Evolutionary conservation across 139 green algal genomes (phyloP).

Genomic region (Micractinium sp.): DNA sequence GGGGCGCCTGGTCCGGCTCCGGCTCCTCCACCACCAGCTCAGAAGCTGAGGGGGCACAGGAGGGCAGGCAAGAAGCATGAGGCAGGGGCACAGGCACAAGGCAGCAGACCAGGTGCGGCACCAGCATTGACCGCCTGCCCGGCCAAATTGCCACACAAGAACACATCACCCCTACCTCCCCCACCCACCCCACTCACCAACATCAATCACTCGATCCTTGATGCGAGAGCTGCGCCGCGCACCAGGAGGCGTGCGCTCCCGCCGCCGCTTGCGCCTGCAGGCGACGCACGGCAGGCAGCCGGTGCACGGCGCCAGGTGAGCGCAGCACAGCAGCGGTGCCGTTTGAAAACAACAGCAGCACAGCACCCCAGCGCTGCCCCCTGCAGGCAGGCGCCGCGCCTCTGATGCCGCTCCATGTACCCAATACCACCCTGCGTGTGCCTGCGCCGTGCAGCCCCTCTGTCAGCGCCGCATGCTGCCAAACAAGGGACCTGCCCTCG

Average conservation of each 20-base stretch:
- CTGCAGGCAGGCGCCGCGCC: not conserved
- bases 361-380: too few relatives aligned
- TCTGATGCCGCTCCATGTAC: not conserved
- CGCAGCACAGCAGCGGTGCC: too few relatives aligned
- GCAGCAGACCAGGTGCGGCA: too few relatives aligned
- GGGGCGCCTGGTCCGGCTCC: not conserved
- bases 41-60: not conserved
- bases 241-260: not conserved
- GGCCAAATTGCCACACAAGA: not conserved
- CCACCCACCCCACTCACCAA: not conserved
- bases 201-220: slow-evolving; percentile 20
- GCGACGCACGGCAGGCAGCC: not conserved
- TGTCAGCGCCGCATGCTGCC: not conserved
- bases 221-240: slow-evolving; percentile 22
- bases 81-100: not conserved
- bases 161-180: not conserved
- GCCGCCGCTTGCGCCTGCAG: slow-evolving; percentile 20
- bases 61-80: not conserved
- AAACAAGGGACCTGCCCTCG: not conserved
- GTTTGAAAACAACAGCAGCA: not conserved
- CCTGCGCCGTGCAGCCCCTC: not conserved
- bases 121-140: not conserved
- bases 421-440: not conserved
- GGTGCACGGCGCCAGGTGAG: not conserved
- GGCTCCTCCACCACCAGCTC: not conserved